Evolutionary conservation across 1,284 basidiomycete genomes (phyloP), one percentile per base, ranked within the genome.

Genomic region (Apiotrichum gracile): DNA sequence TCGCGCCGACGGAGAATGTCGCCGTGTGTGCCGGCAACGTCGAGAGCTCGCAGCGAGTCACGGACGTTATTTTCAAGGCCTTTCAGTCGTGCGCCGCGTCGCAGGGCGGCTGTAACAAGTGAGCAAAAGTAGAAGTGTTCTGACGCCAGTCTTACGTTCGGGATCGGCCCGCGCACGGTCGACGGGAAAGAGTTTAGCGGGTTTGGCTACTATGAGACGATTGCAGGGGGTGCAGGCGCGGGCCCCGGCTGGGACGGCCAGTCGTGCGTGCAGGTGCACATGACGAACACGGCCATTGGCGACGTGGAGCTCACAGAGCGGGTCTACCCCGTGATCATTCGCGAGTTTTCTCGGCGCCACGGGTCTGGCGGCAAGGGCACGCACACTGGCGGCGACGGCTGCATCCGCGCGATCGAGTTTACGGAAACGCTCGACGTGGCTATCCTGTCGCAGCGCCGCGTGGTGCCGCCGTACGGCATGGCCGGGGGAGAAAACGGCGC

Each of bases 131-230:
- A 42, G n/a, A 35, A 17, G 34, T 1, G 8, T 35, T 3, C n/a
- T 19, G 5, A 38, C 22, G 3, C 84, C 69, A 94, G 92, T 69
- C 76, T 97, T 42, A 97, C 93, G 0, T 97, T 97, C 22, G 91
- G 66, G 6, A 52, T 53, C 14, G 65, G 62, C 2, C 61, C 90
- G 6, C 91, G 90, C 70, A 85, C 67, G 40, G 89, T 91, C 68
- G 85, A 88, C 67, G 83, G 83, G 62, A 65, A 68, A 61, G 49
- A 40, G 27, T 80, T 88, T 46, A 61, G 54, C 34, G 93, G 92
- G 17, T 97, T 90, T 84, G 93, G 93, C 0, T 96, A 96, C 75
- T 96, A 96, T 71, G 92, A 96, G 79, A 88, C 93, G 0, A 94
- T 97, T 53, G 91, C 89, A 52, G 94, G 93, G n/a, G 93, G 93